Base-by-base conservation (phyloP, 495 filamentous ascomycete species). In the Talaromyces wortmannii region DNA sequence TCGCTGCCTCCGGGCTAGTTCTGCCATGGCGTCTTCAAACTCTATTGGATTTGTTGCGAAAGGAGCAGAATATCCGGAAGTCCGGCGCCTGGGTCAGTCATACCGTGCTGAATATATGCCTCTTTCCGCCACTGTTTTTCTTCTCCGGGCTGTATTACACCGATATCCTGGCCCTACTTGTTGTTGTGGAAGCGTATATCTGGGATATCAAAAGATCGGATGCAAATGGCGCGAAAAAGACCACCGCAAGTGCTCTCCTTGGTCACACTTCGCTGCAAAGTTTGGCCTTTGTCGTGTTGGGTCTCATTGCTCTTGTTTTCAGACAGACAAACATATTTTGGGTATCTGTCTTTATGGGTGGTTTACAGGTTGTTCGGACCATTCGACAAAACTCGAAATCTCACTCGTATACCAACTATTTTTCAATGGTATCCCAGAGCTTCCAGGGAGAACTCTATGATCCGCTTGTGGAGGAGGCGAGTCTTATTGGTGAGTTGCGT, bases 291-390 rank as follows among this genome's bases (percentile, higher is more conserved):
- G n/a, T 82, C 7, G 53, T 81, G 0, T 50, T 76, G 18, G 87
- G 87, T 0, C 57, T 88, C 11, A 55, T 76, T 3, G 79, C 89
- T 31, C 72, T 98, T 36, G 71, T 79, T 15, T 91, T 92, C 72
- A 74, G 94, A 31, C 94, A 98, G 69, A 98, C 94, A 10, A 98
- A 98, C 63, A 87, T 97, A 56, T 91, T 97, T 66, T 98, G 94
- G 94, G 87, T 92, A 2, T 83, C 89, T 1, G 72, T 91, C 0
- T 97, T 94, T 64, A 79, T 95, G 55, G 90, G 91, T 55, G 91
- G 85, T 13, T 58, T 92, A 29, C 84, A 89, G 55, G 76, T 81
- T 12, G 78, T 89, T 49, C 80, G 63, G 59, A 69, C 53, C 18
- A 58, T 76, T 45, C 63, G 63, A 15, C 49, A 61, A 30, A 61